Conservation (phyloP, 257 asterid genomes). For the Galeopsis tetrahit region DNA sequence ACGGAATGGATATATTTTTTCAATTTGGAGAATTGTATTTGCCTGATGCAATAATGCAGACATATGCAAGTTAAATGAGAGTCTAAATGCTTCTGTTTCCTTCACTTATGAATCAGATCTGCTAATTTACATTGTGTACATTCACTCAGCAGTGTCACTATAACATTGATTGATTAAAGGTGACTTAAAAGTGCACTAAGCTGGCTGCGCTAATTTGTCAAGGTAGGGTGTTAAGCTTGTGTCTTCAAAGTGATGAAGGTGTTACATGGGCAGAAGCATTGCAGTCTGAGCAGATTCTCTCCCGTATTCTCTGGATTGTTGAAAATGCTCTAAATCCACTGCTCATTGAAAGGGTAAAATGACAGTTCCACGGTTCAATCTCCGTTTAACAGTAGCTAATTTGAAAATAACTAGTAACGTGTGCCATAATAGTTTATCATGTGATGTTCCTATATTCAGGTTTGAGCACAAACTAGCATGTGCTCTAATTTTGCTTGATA, state of each 20-base stretch:
- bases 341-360: constrained; percentile 75
- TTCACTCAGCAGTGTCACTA: neutral
- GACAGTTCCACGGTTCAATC: constrained; percentile 22
- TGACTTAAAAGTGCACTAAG: constrained; percentile 22
- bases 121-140: constrained; percentile 15
- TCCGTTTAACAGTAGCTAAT: constrained; percentile 22
- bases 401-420: constrained; percentile 10
- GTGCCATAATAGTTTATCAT: constrained; percentile 14
- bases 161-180: constrained; percentile 20
- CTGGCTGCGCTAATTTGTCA: constrained; percentile 37
- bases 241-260: constrained; percentile 74
- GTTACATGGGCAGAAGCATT: constrained; percentile 70
- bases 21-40: constrained; percentile 12
- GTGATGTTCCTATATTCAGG: neutral
- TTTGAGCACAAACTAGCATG: constrained; percentile 16
- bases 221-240: constrained; percentile 72
- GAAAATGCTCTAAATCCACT: constrained; percentile 78
- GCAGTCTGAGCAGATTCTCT: constrained; percentile 61
- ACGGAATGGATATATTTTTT: constrained; percentile 3
- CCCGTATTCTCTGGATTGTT: constrained; percentile 83
- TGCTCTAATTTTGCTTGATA: constrained; percentile 25
- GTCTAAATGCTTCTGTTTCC: neutral
- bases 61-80: constrained; percentile 9
- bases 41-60: constrained; percentile 15
- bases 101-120: constrained; percentile 19